Evolutionary conservation across 352 stramenopile genomes (phyloP), one percentile per base, ranked within the genome.

Genomic region (Aphanomyces stellatus): DNA sequence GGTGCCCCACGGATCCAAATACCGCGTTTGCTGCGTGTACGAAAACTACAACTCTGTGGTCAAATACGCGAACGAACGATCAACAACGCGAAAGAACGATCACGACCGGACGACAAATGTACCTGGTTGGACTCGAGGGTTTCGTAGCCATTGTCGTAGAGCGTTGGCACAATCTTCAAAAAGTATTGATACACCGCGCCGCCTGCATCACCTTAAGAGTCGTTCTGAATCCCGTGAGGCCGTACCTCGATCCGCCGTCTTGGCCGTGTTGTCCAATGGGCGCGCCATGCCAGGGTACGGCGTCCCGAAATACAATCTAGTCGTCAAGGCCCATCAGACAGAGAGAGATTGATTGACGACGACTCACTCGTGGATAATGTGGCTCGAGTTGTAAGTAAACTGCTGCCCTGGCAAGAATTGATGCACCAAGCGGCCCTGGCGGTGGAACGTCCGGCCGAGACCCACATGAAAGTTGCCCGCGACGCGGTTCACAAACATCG

Each of bases 121-220:
- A 86, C 77, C 74, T 88, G 85, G 69, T 92, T 92, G 69, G 82
- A 91, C 53, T 82, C 71, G 24, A 85, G 80, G 2, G 75, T 72
- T 11, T 81, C 75, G 62, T 82, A 78, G 24, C 86, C 83, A 51
- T 91, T 82, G 68, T 79, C 86, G 75, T 90, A 93, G 65, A 93
- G 88, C 27, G 85, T 93, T 24, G 85, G 85, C 55, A 93, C 84
- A 49, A 93, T 84, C 74, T 93, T 93, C 75, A 93, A 87, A 66
- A 89, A 91, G 74, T 93, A 93, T 75, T 93, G 83, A 69, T 90
- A 92, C 61, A 92, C 81, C 17, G 80, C 85, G 13, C 85, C 85
- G 33, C 65, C 85, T 93, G 53, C 6, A 73, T 28, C 15, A 65
- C 25, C 41, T 43, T 22, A 43, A 48, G 33, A 25, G 59, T 40